phyloP scores from a whole-genome alignment of 2,329 filamentous ascomycete genomes.

The Ophiostoma himal-ulmi region DNA sequence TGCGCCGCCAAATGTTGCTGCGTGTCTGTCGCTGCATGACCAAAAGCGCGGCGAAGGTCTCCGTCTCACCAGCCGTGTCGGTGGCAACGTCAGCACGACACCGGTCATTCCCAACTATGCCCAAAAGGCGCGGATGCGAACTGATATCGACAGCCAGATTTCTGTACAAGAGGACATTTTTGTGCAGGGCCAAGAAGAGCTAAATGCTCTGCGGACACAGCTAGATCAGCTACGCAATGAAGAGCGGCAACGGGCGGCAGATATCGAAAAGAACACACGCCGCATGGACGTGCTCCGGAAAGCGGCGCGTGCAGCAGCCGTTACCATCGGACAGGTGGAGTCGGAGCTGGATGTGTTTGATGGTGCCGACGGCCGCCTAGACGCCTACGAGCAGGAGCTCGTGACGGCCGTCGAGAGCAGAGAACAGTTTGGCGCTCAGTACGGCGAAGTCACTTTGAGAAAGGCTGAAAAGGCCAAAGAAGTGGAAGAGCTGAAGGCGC shows the following conservation, averaged over 20 bases:
- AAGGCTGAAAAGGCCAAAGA: conserved; percentile 45
- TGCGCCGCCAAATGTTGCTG: conserved; percentile 63
- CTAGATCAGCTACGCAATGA: conserved; percentile 44
- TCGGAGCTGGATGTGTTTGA: conserved; percentile 61
- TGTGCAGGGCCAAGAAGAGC: conserved; percentile 50
- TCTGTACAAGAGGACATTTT: conserved; percentile 45
- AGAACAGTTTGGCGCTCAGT: conserved; percentile 49
- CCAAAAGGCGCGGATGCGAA: conserved; percentile 66
- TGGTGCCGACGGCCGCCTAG: conserved; percentile 61
- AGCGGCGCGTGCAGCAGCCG: conserved; percentile 54
- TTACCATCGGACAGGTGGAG: conserved; percentile 47
- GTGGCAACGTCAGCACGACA: conserved; percentile 34
- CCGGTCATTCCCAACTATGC: conserved; percentile 43
- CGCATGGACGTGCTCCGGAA: conserved; percentile 42
- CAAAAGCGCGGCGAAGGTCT: conserved; percentile 54
- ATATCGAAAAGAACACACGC: conserved; percentile 45
- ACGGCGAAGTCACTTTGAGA: conserved; percentile 45
- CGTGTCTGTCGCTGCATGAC: conserved; percentile 65
- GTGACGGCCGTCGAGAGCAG: conserved; percentile 42
- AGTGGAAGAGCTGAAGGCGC: conserved; percentile 39
- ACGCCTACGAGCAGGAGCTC: conserved; percentile 53
- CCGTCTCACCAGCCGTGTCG: conserved; percentile 45
- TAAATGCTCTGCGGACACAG: conserved; percentile 47
- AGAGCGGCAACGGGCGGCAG: conserved; percentile 44
- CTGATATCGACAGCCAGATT: conserved; percentile 65